A percentile compares a stretch with the other conserved stretches of the same genome.
These are phyloP conservation scores for Curvularia sp. DNA, from an alignment of 2,329 filamentous ascomycete genomes.

Conservation along the genomic window DNA sequence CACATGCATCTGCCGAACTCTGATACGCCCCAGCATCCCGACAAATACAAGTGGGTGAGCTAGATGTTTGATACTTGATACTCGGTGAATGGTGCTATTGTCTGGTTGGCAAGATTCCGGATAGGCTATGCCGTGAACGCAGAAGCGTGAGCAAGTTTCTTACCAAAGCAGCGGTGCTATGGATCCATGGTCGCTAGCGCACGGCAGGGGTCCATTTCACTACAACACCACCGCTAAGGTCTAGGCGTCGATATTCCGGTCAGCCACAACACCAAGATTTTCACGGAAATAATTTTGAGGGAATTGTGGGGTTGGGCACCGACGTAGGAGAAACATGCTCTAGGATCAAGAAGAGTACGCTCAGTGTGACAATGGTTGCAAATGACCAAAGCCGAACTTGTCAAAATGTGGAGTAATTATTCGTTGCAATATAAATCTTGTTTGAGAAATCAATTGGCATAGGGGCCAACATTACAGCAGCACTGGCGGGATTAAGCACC, in stretches of 20 bases:
- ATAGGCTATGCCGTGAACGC: slow-evolving; percentile 14
- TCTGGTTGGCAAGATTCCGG: slow-evolving; percentile 23
- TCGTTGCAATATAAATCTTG: background rate
- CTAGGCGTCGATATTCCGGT: background rate
- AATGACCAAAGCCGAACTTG: background rate
- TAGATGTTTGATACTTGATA: slow-evolving; percentile 15
- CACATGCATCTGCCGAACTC: slow-evolving; percentile 25
- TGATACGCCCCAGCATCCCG: slow-evolving; percentile 21
- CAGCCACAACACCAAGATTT: background rate
- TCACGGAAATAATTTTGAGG: slow-evolving; percentile 7
- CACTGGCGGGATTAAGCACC: background rate
- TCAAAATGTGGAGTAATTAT: background rate
- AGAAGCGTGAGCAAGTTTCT: slow-evolving; percentile 47
- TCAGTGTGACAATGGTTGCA: background rate
- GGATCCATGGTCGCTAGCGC: slow-evolving; percentile 26
- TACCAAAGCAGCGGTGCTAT: slow-evolving; percentile 29
- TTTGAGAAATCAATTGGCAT: background rate
- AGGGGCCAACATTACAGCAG: background rate
- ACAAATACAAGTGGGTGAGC: slow-evolving; percentile 30
- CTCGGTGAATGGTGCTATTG: slow-evolving; percentile 27
- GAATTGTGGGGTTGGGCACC: background rate
- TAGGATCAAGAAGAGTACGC: background rate
- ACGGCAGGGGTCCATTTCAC: slow-evolving; percentile 26
- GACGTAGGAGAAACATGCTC: background rate
- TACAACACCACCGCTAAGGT: slow-evolving; percentile 12